Conservation (phyloP, 441 rosid genomes). For the Aleurites moluccanus region DNA sequence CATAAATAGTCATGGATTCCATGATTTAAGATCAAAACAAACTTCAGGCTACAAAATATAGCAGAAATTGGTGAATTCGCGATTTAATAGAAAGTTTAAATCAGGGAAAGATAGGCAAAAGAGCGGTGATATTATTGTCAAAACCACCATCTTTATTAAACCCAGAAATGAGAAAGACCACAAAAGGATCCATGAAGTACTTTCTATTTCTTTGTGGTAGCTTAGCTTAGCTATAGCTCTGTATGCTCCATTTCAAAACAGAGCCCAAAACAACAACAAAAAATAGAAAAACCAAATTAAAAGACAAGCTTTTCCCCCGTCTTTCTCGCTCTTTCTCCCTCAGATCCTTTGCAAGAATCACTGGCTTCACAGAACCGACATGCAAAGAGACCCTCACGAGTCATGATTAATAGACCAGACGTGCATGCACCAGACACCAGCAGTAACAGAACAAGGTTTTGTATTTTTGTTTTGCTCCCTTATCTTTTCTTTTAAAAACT, state of each 20-base stretch:
- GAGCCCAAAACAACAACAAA: not conserved
- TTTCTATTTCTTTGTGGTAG: not conserved
- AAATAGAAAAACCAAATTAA: not conserved
- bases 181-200: constrained; percentile 24
- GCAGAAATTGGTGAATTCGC: constrained; percentile 17
- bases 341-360: constrained; percentile 30
- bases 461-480: constrained; percentile 17
- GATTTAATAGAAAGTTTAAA: not conserved
- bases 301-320: constrained; percentile 28
- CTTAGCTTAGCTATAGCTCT: constrained; percentile 15
- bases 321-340: constrained; percentile 29
- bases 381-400: constrained; percentile 29
- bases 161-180: constrained; percentile 27
- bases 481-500: not conserved
- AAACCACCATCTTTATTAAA: constrained; percentile 23
- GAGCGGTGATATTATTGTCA: constrained; percentile 17
- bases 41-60: constrained; percentile 28
- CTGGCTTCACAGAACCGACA: constrained; percentile 28
- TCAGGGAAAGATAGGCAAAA: constrained; percentile 19
- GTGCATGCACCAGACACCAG: constrained; percentile 32
- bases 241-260: constrained; percentile 35
- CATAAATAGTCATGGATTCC: constrained; percentile 28
- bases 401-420: constrained; percentile 41
- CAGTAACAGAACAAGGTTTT: constrained; percentile 16
- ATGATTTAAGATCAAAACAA: constrained; percentile 21